Base-by-base conservation (phyloP, 148 eudicot species). In the Euryodendron excelsum region DNA sequence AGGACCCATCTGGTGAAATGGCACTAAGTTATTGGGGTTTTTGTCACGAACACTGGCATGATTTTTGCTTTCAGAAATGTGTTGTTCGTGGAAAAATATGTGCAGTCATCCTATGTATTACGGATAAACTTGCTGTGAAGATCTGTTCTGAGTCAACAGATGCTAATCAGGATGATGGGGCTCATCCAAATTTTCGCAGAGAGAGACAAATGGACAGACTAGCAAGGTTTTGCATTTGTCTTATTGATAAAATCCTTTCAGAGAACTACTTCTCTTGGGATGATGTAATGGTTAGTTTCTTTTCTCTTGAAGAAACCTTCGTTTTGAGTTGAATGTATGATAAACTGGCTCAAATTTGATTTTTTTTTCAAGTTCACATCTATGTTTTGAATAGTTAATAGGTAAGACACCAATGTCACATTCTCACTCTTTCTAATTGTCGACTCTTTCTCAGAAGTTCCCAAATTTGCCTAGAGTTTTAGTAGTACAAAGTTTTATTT, bases 201-300 rank as follows among this genome's bases (percentile, higher is more conserved):
- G 83, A 79, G 75, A 86, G 61, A 45, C 84, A 81, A 75, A 74
- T 87, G 53, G 85, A 79, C 77, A 81, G 80, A 73, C 74, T 91
- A 36, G 93, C 94, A 31, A 88, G 81, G 71, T 93, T 89, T 79
- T 96, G 94, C 89, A 77, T 96, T 70, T 91, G 82, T 78, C 89
- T 85, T 68, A 66, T 88, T 34, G 87, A 93, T 81, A 80, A 78
- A 79, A 67, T 90, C 52, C 98, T 96, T 53, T 30, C 78, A 18
- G 86, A 88, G 80, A 89, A 87, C 83, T 52, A 69, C 50, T 91
- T 96, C 82, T 80, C 90, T 61, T 96, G 99, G 99, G 85, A 82
- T 68, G 90, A 93, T 72, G 76, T 84, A 34, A 73, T 73, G 92
- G 99, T 96, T 25, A 82, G 98, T 82, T 84, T 64, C 76, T 75